Conservation (phyloP, 2,329 filamentous ascomycete species). For the Phaeosphaeria sp. region DNA sequence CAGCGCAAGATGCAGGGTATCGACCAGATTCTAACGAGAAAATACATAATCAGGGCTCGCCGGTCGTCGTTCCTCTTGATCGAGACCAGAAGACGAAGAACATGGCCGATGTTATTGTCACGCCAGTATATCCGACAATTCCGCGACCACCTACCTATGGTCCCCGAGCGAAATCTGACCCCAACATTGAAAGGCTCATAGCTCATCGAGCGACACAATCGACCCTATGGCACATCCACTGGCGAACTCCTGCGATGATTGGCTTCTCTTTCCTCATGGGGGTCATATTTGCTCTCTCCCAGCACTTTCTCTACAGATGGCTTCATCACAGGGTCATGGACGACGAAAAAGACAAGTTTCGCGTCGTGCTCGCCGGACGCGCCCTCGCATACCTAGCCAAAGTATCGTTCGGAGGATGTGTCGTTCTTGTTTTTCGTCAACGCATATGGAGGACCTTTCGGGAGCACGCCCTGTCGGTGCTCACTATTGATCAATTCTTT, state of each 20-base stretch:
- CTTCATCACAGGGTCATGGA: constrained; percentile 34
- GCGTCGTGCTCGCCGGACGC: constrained; percentile 41
- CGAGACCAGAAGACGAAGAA: constrained; percentile 2
- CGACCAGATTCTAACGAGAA: background rate
- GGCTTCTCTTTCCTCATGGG: constrained; percentile 31
- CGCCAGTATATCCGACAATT: background rate
- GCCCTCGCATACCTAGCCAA: constrained; percentile 44
- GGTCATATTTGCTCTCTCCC: constrained; percentile 6
- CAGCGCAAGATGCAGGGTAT: background rate
- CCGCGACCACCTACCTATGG: background rate
- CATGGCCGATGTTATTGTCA: constrained; percentile 2
- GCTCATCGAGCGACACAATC: constrained; percentile 37
- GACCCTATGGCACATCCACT: constrained; percentile 42
- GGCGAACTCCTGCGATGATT: constrained; percentile 38
- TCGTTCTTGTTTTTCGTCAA: constrained; percentile 41
- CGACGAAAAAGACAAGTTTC: constrained; percentile 38
- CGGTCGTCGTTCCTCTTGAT: background rate
- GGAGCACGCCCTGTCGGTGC: constrained; percentile 36
- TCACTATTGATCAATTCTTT: constrained; percentile 45
- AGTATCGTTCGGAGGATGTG: constrained; percentile 40
- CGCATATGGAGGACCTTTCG: constrained; percentile 46
- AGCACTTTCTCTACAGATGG: constrained; percentile 41
- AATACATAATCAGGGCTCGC: background rate
- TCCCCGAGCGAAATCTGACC: constrained; percentile 25
- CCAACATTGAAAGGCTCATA: constrained; percentile 38